A percentile compares a stretch with the other conserved stretches of the same genome.
Evolutionary conservation across 2,329 filamentous ascomycete genomes (phyloP).

Genomic region (Passalora sequoiae): DNA sequence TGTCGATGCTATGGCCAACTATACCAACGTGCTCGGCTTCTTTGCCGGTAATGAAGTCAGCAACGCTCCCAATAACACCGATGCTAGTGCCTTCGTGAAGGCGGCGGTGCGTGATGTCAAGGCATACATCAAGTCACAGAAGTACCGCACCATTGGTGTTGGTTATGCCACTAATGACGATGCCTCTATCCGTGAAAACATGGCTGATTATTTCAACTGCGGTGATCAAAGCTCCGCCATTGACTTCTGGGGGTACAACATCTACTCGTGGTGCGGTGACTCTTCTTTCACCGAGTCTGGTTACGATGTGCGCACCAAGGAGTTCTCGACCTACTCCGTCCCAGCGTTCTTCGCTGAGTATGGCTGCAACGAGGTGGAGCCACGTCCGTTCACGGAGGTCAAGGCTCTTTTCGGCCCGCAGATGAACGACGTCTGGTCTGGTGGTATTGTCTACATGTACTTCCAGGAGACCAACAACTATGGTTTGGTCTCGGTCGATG

Average conservation of each 20-base stretch:
- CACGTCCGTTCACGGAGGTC: slow-evolving; percentile 81
- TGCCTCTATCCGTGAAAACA: slow-evolving; percentile 68
- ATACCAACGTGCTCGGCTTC: slow-evolving; percentile 92
- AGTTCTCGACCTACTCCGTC: slow-evolving; percentile 84
- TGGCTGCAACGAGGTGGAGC: slow-evolving; percentile 74
- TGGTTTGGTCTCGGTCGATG: slow-evolving; percentile 64
- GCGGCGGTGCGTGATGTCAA: slow-evolving; percentile 95
- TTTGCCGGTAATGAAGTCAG: slow-evolving; percentile 98
- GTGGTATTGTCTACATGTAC: slow-evolving; percentile 99
- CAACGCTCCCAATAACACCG: slow-evolving; percentile 82
- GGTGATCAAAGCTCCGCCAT: slow-evolving; percentile 63
- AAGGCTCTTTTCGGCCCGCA: slow-evolving; percentile 68
- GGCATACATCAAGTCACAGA: slow-evolving; percentile 78
- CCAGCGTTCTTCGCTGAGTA: slow-evolving; percentile 99
- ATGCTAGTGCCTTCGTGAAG: slow-evolving; percentile 91
- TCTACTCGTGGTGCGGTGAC: slow-evolving; percentile 97
- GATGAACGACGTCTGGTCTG: slow-evolving; percentile 86
- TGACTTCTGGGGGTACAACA: slow-evolving; percentile 99
- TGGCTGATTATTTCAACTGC: slow-evolving; percentile 95
- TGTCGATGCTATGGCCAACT: slow-evolving; percentile 73
- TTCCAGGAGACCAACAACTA: slow-evolving; percentile 88
- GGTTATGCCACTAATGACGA: slow-evolving; percentile 97
- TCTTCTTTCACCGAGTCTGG: slow-evolving; percentile 72
- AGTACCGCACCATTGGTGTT: slow-evolving; percentile 74
- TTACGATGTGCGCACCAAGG: slow-evolving; percentile 74